Evolutionary conservation across 1,284 basidiomycete genomes (phyloP).

Genomic region (Papiliotrema laurentii): DNA sequence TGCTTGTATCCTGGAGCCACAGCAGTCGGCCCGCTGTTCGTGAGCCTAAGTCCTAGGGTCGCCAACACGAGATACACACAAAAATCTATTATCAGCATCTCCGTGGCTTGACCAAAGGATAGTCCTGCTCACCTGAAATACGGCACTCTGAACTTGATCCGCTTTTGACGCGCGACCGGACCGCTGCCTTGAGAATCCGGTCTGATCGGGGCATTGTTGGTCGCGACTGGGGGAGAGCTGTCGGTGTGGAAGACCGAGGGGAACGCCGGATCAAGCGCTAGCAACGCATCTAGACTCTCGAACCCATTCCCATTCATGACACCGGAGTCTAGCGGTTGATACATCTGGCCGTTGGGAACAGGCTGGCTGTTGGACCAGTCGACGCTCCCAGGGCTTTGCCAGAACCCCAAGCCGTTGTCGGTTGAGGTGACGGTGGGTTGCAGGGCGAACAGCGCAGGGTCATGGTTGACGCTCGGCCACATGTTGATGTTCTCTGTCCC

Average conservation of each 20-base stretch:
- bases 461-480: neutral
- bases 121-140: no score
- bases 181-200: no score
- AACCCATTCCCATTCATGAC: no score
- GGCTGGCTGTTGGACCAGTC: neutral
- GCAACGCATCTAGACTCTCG: neutral
- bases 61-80: neutral
- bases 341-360: neutral
- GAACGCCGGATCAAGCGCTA: neutral
- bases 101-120: no score
- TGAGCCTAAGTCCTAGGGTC: neutral
- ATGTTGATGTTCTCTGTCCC: neutral
- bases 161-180: neutral
- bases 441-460: no score
- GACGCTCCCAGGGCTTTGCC: neutral
- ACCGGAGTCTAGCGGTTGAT: neutral
- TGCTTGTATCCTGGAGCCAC: slow-evolving; percentile 18
- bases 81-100: no score
- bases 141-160: neutral
- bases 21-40: slow-evolving; percentile 15
- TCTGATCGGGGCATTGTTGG: neutral
- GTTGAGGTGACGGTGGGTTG: neutral
- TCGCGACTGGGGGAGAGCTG: neutral
- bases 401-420: neutral
- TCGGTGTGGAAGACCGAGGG: neutral